Percentiles rank a stretch among this genome's conserved stretches.
phyloP scores from a whole-genome alignment of 768 basidiomycete genomes.

The Boletus coccyginus region DNA sequence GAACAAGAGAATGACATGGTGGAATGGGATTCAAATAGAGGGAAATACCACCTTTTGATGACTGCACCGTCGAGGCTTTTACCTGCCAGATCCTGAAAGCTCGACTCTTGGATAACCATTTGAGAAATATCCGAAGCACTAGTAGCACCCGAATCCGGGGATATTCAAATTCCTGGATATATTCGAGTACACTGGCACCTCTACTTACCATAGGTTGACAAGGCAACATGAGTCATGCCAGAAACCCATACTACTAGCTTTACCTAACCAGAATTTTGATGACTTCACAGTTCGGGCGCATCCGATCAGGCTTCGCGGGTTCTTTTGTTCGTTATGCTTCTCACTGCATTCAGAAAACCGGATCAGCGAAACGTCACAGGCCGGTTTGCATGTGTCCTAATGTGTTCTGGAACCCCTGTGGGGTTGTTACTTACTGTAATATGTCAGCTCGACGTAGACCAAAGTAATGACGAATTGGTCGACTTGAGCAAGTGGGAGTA shows the following conservation, averaged over 20 bases:
- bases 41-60: no score
- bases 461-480: neutral
- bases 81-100: no score
- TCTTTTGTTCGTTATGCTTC: neutral
- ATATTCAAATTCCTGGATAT: no score
- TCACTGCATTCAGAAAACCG: neutral
- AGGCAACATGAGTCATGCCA: no score
- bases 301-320: neutral
- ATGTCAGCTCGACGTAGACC: neutral
- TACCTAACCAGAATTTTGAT: neutral
- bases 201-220: no score
- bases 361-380: neutral
- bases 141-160: no score
- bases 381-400: neutral
- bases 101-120: neutral
- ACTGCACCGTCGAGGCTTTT: no score
- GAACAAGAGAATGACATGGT: neutral
- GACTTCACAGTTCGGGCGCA: no score
- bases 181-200: no score
- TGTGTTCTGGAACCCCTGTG: neutral
- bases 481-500: neutral
- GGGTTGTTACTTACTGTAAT: neutral
- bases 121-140: neutral
- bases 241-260: no score
- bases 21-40: neutral